These are phyloP conservation scores for Sicyos edulis DNA, from an alignment of 306 rosid species.

Conservation along the genomic window DNA sequence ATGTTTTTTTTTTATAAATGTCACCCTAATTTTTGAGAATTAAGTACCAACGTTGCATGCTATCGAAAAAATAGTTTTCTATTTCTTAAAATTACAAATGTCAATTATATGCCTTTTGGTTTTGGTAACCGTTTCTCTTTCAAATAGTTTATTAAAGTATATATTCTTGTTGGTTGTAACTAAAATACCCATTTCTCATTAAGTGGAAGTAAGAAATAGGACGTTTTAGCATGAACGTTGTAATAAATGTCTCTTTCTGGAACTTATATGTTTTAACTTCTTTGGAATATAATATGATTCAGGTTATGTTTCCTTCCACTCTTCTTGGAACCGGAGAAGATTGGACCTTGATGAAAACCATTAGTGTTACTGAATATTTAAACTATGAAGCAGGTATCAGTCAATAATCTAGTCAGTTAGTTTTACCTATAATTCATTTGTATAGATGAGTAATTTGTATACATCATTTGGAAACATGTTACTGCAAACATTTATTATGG, in stretches of 20 bases:
- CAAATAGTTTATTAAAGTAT: background rate
- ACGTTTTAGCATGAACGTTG: background rate
- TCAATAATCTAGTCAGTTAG: background rate
- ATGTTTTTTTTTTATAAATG: background rate
- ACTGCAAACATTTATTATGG: background rate
- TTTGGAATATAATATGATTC: slow-evolving; percentile 18
- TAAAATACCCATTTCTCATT: background rate
- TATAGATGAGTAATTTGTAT: background rate
- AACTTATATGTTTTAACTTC: background rate
- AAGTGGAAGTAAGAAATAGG: background rate
- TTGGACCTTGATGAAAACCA: slow-evolving; percentile 96
- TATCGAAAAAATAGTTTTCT: background rate
- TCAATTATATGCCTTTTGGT: background rate
- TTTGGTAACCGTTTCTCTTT: background rate
- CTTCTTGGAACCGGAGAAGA: slow-evolving; percentile 81
- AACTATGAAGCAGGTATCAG: slow-evolving; percentile 80
- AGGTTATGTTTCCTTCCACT: slow-evolving; percentile 98
- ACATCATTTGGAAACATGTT: background rate
- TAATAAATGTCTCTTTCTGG: background rate
- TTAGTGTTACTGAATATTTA: slow-evolving; percentile 92
- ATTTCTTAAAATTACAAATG: background rate
- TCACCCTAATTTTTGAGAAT: background rate
- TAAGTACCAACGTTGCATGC: background rate
- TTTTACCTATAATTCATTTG: background rate
- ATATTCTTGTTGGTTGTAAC: background rate